These are phyloP conservation scores for Cadophora malorum DNA, from an alignment of 2,329 filamentous ascomycete genomes.

Conservation along the genomic window DNA sequence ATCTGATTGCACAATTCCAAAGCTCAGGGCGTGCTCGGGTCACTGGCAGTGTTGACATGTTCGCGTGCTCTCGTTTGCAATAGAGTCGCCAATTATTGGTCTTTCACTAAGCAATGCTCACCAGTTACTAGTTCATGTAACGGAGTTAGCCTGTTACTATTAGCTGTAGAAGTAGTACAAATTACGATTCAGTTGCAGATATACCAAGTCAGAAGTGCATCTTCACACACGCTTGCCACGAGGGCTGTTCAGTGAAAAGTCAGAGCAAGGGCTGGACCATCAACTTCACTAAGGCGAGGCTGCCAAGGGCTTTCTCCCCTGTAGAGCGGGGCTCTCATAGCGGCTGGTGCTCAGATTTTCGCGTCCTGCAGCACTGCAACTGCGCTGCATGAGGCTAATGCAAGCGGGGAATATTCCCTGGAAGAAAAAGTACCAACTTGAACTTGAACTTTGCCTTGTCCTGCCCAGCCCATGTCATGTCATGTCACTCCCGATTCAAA, in stretches of 20 bases:
- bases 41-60: neutral
- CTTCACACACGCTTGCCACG: neutral
- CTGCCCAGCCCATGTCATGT: neutral
- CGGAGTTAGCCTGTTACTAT: neutral
- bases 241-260: conserved; percentile 3
- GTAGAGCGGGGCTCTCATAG: neutral
- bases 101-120: neutral
- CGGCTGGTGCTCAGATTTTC: conserved; percentile 12
- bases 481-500: too few relatives aligned
- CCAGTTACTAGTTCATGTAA: neutral
- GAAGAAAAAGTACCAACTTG: neutral
- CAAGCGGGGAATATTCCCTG: conserved; percentile 14
- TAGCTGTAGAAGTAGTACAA: neutral
- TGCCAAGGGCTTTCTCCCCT: conserved; percentile 1
- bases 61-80: neutral
- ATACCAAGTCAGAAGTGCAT: neutral
- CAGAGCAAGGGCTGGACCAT: neutral
- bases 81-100: neutral
- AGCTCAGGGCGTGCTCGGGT: neutral
- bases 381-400: neutral
- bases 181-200: neutral
- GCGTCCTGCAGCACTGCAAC: neutral
- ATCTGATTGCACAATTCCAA: conserved; percentile 11
- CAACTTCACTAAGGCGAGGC: neutral
- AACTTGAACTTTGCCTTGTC: neutral